Conservation (phyloP, 768 basidiomycete species). For the Termitomyces sp. region DNA sequence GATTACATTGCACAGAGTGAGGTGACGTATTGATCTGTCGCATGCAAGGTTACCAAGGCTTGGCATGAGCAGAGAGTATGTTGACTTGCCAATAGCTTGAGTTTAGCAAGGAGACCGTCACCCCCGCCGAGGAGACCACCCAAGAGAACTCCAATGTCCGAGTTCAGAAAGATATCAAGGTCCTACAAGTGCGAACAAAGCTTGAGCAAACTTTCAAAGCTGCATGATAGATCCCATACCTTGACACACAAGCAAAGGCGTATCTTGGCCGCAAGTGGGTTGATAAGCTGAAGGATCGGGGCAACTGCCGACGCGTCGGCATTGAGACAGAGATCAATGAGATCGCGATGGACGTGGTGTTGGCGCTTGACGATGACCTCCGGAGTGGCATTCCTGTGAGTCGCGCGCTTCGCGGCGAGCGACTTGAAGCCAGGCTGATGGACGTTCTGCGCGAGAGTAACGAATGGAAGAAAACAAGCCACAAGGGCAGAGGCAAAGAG, state of each 20-base stretch:
- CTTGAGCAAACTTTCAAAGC: neutral
- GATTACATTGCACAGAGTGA: constrained; percentile 8
- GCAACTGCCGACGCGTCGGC: constrained; percentile 12
- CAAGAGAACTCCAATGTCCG: constrained; percentile 13
- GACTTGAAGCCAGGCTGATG: constrained; percentile 9
- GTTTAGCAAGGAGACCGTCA: constrained; percentile 11
- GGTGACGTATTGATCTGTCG: constrained; percentile 15
- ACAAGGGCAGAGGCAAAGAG: constrained; percentile 14
- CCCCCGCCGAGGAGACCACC: constrained; percentile 13
- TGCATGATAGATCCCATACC: neutral
- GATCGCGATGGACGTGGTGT: constrained; percentile 13
- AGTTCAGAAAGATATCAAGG: constrained; percentile 14
- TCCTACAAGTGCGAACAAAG: constrained; percentile 3
- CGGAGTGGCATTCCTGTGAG: constrained; percentile 5
- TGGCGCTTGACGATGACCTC: constrained; percentile 13
- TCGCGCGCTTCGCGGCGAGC: constrained; percentile 2
- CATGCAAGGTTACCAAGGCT: neutral
- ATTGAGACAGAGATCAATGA: constrained; percentile 15
- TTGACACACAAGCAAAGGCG: constrained; percentile 17
- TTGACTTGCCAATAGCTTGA: constrained; percentile 14
- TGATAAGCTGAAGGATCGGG: constrained; percentile 11
- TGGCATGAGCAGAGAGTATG: neutral
- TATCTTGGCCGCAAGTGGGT: constrained; percentile 11
- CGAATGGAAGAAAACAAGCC: constrained; percentile 10
- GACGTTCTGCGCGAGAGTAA: constrained; percentile 5